Base-by-base conservation (phyloP, 176 grass and related monocot species). In the Ensete ventricosum region DNA sequence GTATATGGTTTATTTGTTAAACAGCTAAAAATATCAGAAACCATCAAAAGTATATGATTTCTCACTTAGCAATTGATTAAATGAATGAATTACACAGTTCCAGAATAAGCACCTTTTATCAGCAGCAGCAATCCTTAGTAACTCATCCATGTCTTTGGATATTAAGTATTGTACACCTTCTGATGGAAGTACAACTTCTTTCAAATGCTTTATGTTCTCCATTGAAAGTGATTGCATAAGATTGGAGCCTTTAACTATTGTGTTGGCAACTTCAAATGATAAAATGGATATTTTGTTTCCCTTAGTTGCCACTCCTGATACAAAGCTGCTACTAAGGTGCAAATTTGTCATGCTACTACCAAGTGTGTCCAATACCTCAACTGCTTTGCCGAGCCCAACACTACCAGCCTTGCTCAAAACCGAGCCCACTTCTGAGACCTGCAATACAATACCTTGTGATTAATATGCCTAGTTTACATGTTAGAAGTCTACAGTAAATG, bases 221-320 rank as follows among this genome's bases (percentile, higher is more conserved):
- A 91, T 89, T 19, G 95, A 98, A 87, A 98, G 84, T 70, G 86
- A 89, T 60, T 83, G 86, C 88, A 93, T 91, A 58, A 98, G 72
- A 91, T 89, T 94, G 76, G 84, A 87, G 74, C 95, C 90, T 88
- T 94, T 91, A 29, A 98, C 95, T 78, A 98, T 76, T 13, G 95
- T 94, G 76, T 98, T 98, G 64, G 95, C 95, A 83, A 98, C 86
- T 80, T 98, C 95, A 84, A 98, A 98, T 76, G 95, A 86, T 77
- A 94, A 89, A 81, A 98, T 98, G 65, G 82, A 76, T 87, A 98
- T 92, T 84, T 91, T 94, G 72, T 84, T 91, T 52, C 85, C 88
- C 34, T 97, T 94, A 72, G 90, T 78, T 77, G 84, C 71, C 80
- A 75, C 75, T 76, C 86, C 82, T 64, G 90, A 84, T 87, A 87